Evolutionary conservation across 2,329 filamentous ascomycete genomes (phyloP), one percentile per base, ranked within the genome.

Genomic region (Fusarium abutilonis): DNA sequence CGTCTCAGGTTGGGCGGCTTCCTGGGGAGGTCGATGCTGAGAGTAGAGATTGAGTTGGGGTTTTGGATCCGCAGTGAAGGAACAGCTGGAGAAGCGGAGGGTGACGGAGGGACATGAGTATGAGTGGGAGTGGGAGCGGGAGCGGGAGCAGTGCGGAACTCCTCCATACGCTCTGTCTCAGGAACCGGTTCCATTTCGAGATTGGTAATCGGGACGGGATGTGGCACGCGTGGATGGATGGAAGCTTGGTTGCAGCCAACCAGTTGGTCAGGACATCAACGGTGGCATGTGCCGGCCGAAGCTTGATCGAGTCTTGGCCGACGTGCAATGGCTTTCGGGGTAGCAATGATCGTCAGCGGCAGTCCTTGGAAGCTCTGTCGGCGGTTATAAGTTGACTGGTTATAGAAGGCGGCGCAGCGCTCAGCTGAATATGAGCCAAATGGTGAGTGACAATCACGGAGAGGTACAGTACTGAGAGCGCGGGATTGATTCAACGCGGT

Each of bases 91-190:
- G 84, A 76, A 8, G 51, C 46, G 10, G 60, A 40, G 9, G 63
- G 67, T 39, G 55, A 64, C 28, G 63, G 64, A 40, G 85, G 83
- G 34, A 86, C 76, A 64, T 85, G 84, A 45, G 84, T 82, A 40
- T 83, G 75, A 26, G 43, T 21, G 13, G 47, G 44, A 4, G 60
- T 52, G 26, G 43, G 47, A 29, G 60, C 57, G 29, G 84, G 83
- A 35, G 86, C 77, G 63, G 85, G 84, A 48, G 84, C 82, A 51
- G 84, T 76, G 60, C 80, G 83, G 72, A 89, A 89, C 73, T 85
- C 85, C 79, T 88, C 86, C 82, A 89, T 86, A 64, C 85, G 81
- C 79, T 89, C 85, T 45, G 86, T 87, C 78, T 89, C 86, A 66
- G 86, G 86, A 70, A 89, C 86, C 56, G 86, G 85, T 75, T 89